Conservation (phyloP, 169 alveolate species). For the Plasmodium fragile region DNA sequence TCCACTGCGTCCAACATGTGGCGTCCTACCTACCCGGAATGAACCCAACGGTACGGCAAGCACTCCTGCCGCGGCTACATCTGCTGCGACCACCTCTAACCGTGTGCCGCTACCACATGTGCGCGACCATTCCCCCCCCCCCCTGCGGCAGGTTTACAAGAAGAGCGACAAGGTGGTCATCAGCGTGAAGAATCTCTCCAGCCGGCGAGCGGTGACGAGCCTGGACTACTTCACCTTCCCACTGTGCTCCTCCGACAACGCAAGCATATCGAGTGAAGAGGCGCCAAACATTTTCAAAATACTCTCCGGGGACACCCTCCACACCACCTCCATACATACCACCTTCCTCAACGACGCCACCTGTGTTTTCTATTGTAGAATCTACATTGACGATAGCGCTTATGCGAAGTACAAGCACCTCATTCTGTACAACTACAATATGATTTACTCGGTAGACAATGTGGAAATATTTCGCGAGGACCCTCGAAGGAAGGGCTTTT, state of each 20-base stretch:
- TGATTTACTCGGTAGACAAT: constrained; percentile 44
- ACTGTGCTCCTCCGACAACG: constrained; percentile 34
- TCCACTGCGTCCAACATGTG: constrained; percentile 18
- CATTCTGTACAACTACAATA: constrained; percentile 50
- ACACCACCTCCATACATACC: constrained; percentile 35
- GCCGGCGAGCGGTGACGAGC: constrained; percentile 62
- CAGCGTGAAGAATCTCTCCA: constrained; percentile 56
- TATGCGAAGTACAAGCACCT: constrained; percentile 47
- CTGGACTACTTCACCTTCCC: constrained; percentile 65
- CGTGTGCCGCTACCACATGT: neutral
- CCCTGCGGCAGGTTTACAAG: constrained; percentile 12
- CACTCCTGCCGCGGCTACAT: no score
- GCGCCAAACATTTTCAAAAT: constrained; percentile 68
- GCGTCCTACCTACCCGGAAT: constrained; percentile 70
- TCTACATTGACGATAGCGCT: constrained; percentile 30
- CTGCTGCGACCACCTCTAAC: neutral
- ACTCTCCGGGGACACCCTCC: constrained; percentile 39
- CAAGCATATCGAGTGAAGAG: neutral
- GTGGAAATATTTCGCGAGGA: constrained; percentile 51
- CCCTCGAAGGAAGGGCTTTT: constrained; percentile 32
- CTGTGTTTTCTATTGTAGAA: constrained; percentile 53
- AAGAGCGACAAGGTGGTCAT: constrained; percentile 48
- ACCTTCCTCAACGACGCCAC: constrained; percentile 21
- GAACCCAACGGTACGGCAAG: constrained; percentile 46
- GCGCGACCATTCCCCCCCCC: neutral